A percentile compares a stretch with the other conserved stretches of the same genome.
Conservation (phyloP, 805 yeast species). For the Kluyveromyces aestuarii region DNA sequence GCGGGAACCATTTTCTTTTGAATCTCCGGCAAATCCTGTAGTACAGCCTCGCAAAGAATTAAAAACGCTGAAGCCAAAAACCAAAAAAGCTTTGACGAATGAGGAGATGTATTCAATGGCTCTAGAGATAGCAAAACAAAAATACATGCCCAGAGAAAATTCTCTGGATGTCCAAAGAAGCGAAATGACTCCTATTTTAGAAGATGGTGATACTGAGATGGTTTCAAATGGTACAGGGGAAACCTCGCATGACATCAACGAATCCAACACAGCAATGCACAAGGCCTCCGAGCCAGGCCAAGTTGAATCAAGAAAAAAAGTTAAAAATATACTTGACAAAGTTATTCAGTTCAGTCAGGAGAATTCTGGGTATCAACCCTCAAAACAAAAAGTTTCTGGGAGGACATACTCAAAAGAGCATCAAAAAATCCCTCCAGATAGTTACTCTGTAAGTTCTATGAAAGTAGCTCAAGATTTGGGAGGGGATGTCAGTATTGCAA, state of each 20-base stretch:
- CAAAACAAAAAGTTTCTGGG: background rate
- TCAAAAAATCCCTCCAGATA: background rate
- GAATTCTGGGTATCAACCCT: conserved; percentile 26
- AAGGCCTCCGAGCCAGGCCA: background rate
- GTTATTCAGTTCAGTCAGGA: conserved; percentile 27
- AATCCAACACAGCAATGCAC: background rate
- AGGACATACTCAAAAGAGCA: background rate
- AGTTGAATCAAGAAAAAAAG: conserved; percentile 7
- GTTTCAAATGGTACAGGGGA: background rate
- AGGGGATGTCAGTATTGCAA: background rate
- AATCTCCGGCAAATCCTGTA: background rate
- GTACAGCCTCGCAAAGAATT: background rate
- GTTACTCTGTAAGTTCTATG: background rate
- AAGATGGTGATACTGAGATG: background rate
- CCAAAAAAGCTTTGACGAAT: conserved; percentile 12
- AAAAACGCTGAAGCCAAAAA: background rate
- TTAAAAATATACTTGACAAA: conserved; percentile 21
- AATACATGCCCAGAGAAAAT: conserved; percentile 12
- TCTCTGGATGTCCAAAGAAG: conserved; percentile 3
- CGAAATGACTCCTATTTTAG: conserved; percentile 2
- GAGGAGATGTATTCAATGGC: conserved; percentile 53
- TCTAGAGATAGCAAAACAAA: conserved; percentile 45
- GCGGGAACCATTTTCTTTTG: background rate
- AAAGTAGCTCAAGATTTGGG: background rate
- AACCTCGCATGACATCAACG: background rate